Conservation (phyloP, 129 eudicot genomes). For the Gnaphalium uliginosum region DNA sequence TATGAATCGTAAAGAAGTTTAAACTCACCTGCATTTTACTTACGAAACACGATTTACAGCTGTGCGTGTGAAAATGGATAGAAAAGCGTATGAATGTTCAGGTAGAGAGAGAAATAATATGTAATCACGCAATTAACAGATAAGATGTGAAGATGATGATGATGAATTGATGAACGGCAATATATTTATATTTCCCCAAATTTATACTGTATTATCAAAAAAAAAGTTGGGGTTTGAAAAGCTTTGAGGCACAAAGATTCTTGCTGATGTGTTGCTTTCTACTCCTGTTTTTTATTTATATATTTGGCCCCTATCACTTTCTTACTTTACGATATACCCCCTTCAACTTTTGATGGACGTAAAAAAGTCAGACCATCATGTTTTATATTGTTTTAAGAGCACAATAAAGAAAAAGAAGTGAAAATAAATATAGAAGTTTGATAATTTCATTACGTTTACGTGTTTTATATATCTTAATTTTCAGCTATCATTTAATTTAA, state of each 20-base stretch:
- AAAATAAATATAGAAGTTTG: too few species aligned
- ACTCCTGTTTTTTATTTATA: background rate
- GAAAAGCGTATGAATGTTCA: conserved; percentile 24
- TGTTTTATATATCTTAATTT: too few species aligned
- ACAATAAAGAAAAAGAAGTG: background rate
- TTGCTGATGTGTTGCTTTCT: conserved; percentile 45
- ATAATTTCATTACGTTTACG: too few species aligned
- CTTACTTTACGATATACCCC: conserved; percentile 3
- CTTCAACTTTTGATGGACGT: too few species aligned
- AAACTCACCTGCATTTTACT: conserved; percentile 43
- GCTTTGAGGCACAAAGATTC: conserved; percentile 36
- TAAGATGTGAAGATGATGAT: conserved; percentile 13
- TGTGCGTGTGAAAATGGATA: conserved; percentile 9
- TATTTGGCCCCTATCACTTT: conserved; percentile 12
- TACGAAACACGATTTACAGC: background rate
- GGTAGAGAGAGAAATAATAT: conserved; percentile 12
- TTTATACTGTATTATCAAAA: conserved; percentile 9
- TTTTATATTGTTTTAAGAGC: too few species aligned
- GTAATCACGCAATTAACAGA: conserved; percentile 31
- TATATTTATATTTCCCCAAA: conserved; percentile 21
- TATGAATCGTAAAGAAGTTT: conserved; percentile 16
- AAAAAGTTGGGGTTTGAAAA: conserved; percentile 25
- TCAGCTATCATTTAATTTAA: too few species aligned
- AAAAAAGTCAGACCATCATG: too few species aligned
- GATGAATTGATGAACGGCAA: conserved; percentile 21